phyloP scores from a whole-genome alignment of 176 grass and related monocot genomes.

The Eragrostis curvula region DNA sequence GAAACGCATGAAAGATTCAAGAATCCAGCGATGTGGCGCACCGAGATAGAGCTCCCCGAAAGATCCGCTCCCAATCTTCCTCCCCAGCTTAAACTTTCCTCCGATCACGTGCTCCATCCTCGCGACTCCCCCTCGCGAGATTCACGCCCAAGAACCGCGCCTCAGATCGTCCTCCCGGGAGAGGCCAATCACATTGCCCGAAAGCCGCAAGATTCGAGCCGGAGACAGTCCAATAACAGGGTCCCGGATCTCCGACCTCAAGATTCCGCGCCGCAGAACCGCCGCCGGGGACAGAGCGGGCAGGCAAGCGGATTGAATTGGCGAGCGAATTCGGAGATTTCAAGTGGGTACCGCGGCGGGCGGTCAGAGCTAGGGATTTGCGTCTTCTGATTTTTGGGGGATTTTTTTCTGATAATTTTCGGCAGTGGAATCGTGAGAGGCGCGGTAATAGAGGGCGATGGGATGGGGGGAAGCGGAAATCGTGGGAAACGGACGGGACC shows the following conservation, averaged over 20 bases:
- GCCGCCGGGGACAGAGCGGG: slow-evolving; percentile 6
- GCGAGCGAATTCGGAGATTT: slow-evolving; percentile 14
- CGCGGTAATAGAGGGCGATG: slow-evolving; percentile 29
- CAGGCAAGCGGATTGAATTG: slow-evolving; percentile 12
- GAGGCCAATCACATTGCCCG: slow-evolving; percentile 51
- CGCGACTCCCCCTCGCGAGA: slow-evolving; percentile 22
- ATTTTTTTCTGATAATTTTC: slow-evolving; percentile 1
- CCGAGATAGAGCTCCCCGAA: slow-evolving; percentile 94
- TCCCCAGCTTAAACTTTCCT: slow-evolving; percentile 92
- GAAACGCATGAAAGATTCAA: slow-evolving; percentile 22
- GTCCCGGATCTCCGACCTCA: slow-evolving; percentile 44
- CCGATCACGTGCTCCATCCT: slow-evolving; percentile 87
- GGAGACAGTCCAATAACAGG: not conserved
- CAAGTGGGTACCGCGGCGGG: slow-evolving; percentile 20
- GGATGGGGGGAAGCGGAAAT: slow-evolving; percentile 42
- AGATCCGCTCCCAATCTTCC: slow-evolving; percentile 96
- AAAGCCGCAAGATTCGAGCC: slow-evolving; percentile 41
- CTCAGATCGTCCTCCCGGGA: slow-evolving; percentile 19
- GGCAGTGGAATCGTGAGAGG: not conserved
- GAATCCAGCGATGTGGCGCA: slow-evolving; percentile 37
- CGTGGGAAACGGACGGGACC: slow-evolving; percentile 45
- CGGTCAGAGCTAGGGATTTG: slow-evolving; percentile 34
- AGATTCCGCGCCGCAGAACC: slow-evolving; percentile 26
- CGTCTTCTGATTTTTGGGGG: slow-evolving; percentile 9
- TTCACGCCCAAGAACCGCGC: slow-evolving; percentile 28